Percentiles rank a stretch among this genome's conserved stretches.
Conservation (phyloP, 208 protist genomes). For the Entamoeba invadens region DNA sequence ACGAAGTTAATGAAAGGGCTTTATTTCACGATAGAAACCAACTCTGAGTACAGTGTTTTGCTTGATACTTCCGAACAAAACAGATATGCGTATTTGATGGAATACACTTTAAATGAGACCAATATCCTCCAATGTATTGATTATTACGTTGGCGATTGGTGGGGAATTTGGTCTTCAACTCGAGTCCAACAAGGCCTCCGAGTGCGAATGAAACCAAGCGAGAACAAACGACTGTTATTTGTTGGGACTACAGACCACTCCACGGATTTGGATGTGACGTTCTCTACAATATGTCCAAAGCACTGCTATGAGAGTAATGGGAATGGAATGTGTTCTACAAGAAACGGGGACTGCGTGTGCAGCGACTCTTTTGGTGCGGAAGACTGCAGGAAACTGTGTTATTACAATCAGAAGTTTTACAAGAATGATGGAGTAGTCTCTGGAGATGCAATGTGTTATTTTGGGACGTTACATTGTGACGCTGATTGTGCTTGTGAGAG, state of each 20-base stretch:
- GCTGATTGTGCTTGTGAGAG: neutral
- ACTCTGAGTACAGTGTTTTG: neutral
- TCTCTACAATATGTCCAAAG: neutral
- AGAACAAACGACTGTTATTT: neutral
- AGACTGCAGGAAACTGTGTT: neutral
- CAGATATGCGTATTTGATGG: neutral
- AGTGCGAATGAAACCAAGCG: neutral
- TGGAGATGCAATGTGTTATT: neutral
- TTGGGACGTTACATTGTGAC: neutral
- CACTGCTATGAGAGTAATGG: neutral
- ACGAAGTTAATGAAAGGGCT: neutral
- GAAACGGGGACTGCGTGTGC: neutral
- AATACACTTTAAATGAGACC: neutral
- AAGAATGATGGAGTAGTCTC: neutral
- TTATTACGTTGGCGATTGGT: neutral
- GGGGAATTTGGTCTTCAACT: neutral
- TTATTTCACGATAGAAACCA: neutral
- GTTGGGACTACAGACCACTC: neutral
- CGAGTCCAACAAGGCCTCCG: neutral
- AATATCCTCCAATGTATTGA: neutral
- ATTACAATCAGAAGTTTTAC: neutral
- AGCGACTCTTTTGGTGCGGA: neutral
- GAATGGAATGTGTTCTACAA: neutral
- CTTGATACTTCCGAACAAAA: neutral
- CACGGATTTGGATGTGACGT: neutral